Percentiles rank a stretch among this genome's conserved stretches.
Evolutionary conservation across 768 basidiomycete species (phyloP).

Genomic region (Phanerochaete sordida): DNA sequence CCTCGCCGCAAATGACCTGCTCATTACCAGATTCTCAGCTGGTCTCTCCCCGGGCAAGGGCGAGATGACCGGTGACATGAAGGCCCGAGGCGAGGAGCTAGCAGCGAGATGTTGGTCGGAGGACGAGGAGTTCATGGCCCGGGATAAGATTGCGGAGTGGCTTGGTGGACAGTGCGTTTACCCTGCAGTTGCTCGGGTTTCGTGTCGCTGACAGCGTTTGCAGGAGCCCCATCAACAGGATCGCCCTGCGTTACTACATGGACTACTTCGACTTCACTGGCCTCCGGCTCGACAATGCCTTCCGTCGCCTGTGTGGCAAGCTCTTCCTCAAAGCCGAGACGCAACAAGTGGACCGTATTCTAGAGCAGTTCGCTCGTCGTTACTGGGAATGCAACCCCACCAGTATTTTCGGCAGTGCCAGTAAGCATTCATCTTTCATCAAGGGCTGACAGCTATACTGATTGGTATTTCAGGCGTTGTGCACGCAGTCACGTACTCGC

Average conservation of each 20-base stretch:
- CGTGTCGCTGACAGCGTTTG: background rate
- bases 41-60: conserved; percentile 36
- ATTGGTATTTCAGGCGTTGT: conserved; percentile 64
- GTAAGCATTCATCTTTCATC: conserved; percentile 42
- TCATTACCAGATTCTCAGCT: conserved; percentile 38
- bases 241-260: conserved; percentile 77
- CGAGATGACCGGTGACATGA: conserved; percentile 56
- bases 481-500: conserved; percentile 92
- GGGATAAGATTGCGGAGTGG: conserved; percentile 96
- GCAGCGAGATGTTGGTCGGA: conserved; percentile 82
- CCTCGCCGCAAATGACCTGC: conserved; percentile 49
- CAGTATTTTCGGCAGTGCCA: conserved; percentile 77
- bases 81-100: conserved; percentile 62
- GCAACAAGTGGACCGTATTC: conserved; percentile 95
- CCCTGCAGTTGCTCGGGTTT: background rate
- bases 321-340: conserved; percentile 94
- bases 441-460: background rate
- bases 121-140: conserved; percentile 77
- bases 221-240: conserved; percentile 75
- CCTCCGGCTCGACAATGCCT: conserved; percentile 82
- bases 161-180: conserved; percentile 82
- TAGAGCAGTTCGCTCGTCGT: conserved; percentile 85
- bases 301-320: conserved; percentile 87
- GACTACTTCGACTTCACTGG: conserved; percentile 84
- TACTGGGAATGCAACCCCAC: conserved; percentile 91